Base-by-base conservation (phyloP, 2,329 filamentous ascomycete genomes). In the Cytospora schulzeri region DNA sequence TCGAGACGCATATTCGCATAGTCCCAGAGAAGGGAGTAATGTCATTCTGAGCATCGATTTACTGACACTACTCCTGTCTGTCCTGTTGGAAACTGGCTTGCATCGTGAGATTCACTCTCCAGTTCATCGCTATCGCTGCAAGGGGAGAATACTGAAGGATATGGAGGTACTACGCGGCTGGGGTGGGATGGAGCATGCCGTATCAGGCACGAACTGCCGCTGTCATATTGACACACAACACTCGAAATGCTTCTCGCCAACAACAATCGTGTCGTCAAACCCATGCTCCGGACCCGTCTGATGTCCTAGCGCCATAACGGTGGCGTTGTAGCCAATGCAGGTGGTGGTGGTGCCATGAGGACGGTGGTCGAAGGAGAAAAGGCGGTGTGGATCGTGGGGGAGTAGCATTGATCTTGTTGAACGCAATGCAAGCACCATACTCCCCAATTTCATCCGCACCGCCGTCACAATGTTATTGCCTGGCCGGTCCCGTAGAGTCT, bases 351-450 rank as follows among this genome's bases (percentile, higher is more conserved):
- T 14, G 24, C 24, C 15, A 17, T 4, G 28, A n/a, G 24, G 15
- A 31, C 55, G 50, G 61, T 33, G n/a, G 31, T 52, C 31, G 33
- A 41, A 33, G 17, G 55, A 59, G 48, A 22, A 63, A 59, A 38
- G 55, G 61, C 55, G 61, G 61, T 63, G 54, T 63, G 61, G 60
- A 54, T 48, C 15, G 38, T 52, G 52, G 56, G 14, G 33, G 35
- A 29, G 31, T 38, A 60, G 56, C 33, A 48, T 57, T 64, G 56
- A 24, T 31, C 24, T 17, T 53, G 48, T 55, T 62, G 28, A 56
- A 62, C 59, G 52, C 59, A 50, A 31, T 31, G 9, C 29, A 55
- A 61, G 28, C 15, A 48, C 35, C 59, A 22, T 41, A 33, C 38
- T 33, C 38, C 33, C 26, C 51, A 61, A 24, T 24, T 33, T 48